These are phyloP conservation scores for Solanum rostratum DNA, from an alignment of 257 asterid genomes.

Conservation along the genomic window DNA sequence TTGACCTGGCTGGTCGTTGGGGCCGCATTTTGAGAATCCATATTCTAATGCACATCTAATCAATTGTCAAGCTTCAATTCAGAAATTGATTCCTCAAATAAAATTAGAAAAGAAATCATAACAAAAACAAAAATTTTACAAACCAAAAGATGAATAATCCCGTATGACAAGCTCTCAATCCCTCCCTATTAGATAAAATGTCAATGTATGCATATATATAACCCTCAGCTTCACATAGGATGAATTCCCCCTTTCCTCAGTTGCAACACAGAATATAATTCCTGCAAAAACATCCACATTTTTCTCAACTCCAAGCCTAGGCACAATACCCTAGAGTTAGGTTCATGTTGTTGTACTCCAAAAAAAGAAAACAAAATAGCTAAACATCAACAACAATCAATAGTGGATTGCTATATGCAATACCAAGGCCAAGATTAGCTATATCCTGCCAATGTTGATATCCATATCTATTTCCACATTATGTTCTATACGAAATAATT, in stretches of 20 bases:
- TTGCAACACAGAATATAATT: not conserved
- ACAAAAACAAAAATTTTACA: not conserved
- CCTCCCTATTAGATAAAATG: not conserved
- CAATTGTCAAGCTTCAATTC: slow-evolving; percentile 8
- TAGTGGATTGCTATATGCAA: not conserved
- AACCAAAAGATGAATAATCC: not conserved
- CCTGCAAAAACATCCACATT: not conserved
- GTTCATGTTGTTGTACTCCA: not conserved
- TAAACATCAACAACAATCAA: not conserved
- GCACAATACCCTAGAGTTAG: not conserved
- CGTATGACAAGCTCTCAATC: not conserved
- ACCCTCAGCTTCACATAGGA: not conserved
- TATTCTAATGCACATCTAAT: slow-evolving; percentile 19
- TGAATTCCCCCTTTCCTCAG: not conserved
- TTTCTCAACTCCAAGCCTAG: not conserved
- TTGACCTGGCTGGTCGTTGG: slow-evolving; percentile 30
- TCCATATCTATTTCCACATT: not conserved
- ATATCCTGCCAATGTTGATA: not conserved
- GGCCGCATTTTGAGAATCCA: slow-evolving; percentile 47
- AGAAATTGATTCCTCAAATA: slow-evolving; percentile 6
- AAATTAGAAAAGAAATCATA: not conserved
- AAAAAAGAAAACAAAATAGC: not conserved
- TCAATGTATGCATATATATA: not conserved
- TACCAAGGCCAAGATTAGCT: not conserved
- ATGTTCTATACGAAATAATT: not conserved